These are phyloP conservation scores for Candida coleopterorum DNA, from an alignment of 805 yeast genomes.

Conservation along the genomic window DNA sequence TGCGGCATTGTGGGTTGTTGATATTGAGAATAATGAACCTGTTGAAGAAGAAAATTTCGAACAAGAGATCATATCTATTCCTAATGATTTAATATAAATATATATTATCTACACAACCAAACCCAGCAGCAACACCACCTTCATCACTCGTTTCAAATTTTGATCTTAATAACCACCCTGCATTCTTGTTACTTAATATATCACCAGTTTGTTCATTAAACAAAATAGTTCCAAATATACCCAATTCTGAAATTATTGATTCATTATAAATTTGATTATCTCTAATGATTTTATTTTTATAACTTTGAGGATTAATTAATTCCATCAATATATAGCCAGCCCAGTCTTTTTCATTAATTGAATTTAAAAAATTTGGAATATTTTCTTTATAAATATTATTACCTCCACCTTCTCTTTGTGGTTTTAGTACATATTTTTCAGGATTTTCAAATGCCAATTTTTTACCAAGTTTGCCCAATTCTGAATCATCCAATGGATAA, in stretches of 20 bases:
- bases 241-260: constrained; percentile 83
- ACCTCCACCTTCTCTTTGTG: constrained; percentile 99
- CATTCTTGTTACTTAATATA: constrained; percentile 56
- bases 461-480: constrained; percentile 58
- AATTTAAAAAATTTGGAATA: constrained; percentile 67
- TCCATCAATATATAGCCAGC: constrained; percentile 92
- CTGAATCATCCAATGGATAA: constrained; percentile 75
- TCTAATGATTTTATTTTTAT: constrained; percentile 66
- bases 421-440: constrained; percentile 77
- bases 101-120: constrained; percentile 91
- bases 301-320: constrained; percentile 72
- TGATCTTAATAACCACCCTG: constrained; percentile 86
- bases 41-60: constrained; percentile 1
- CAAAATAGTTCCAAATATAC: constrained; percentile 79
- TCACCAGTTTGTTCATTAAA: constrained; percentile 63
- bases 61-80: not conserved
- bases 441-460: constrained; percentile 65
- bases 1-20: constrained; percentile 60
- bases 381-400: constrained; percentile 85
- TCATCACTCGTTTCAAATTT: constrained; percentile 85
- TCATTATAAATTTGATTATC: constrained; percentile 60
- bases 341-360: constrained; percentile 70
- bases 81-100: constrained; percentile 36
- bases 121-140: constrained; percentile 99
- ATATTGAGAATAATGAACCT: constrained; percentile 18